These are phyloP conservation scores for Collybia nuda DNA, from an alignment of 768 basidiomycete genomes.

Conservation along the genomic window DNA sequence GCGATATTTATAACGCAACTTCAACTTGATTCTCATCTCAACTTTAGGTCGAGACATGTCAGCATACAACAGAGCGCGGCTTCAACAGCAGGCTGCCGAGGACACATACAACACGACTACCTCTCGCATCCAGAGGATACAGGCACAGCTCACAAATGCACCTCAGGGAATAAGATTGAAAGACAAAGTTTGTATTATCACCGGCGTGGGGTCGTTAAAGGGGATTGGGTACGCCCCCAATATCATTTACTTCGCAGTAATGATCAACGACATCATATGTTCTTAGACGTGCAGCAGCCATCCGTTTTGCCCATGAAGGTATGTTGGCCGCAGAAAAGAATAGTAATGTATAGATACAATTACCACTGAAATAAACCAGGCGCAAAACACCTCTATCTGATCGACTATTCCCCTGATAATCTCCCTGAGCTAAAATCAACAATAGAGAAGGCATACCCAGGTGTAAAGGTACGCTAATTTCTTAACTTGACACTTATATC, in stretches of 20 bases:
- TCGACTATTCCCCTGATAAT: conserved; percentile 67
- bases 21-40: no score
- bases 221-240: conserved; percentile 75
- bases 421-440: conserved; percentile 70
- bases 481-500: neutral
- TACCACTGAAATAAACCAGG: conserved; percentile 38
- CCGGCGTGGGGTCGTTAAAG: conserved; percentile 82
- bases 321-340: conserved; percentile 4
- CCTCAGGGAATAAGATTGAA: conserved; percentile 57
- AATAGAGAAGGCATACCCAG: conserved; percentile 66
- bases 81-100: conserved; percentile 30
- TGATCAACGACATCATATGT: neutral
- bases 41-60: no score
- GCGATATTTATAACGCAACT: no score
- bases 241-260: neutral
- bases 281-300: conserved; percentile 64
- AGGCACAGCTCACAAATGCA: conserved; percentile 58
- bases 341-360: neutral
- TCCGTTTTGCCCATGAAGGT: conserved; percentile 84
- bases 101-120: conserved; percentile 60
- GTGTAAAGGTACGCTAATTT: conserved; percentile 62
- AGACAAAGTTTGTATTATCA: conserved; percentile 84
- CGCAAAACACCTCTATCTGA: conserved; percentile 72
- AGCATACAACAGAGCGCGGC: conserved; percentile 31
- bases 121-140: conserved; percentile 67